These are phyloP conservation scores for Ichthyophonus hoferi DNA, from an alignment of 208 protist species.

Conservation along the genomic window DNA sequence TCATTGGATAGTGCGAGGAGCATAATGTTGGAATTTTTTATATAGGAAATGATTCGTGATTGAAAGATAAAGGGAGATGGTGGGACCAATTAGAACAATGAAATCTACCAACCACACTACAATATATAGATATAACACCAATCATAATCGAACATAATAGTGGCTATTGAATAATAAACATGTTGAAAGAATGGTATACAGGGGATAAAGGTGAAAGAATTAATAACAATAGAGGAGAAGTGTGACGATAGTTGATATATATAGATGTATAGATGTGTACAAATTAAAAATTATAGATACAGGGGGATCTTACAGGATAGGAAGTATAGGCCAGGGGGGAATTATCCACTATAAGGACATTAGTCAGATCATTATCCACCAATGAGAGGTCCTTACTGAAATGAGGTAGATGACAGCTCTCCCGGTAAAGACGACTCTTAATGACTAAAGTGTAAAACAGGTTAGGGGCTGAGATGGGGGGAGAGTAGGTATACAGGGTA, in stretches of 20 bases:
- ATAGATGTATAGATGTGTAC: not conserved
- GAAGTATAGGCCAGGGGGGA: slow-evolving; percentile 56
- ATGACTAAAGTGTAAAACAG: slow-evolving; percentile 2
- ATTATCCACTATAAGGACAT: slow-evolving; percentile 66
- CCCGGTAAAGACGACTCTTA: slow-evolving; percentile 22
- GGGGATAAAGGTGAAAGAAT: not conserved
- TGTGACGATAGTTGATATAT: not conserved
- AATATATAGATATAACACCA: not conserved
- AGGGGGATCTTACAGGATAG: not conserved
- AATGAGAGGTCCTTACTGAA: slow-evolving; percentile 64
- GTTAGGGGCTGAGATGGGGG: not conserved
- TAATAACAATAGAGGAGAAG: not conserved
- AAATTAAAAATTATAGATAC: not conserved
- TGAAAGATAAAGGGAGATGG: too few relatives aligned
- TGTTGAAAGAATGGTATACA: too few relatives aligned
- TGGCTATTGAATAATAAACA: too few relatives aligned
- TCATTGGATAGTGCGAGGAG: too few relatives aligned
- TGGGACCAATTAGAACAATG: too few relatives aligned
- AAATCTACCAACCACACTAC: too few relatives aligned
- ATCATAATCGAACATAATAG: not conserved
- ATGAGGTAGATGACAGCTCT: slow-evolving; percentile 47
- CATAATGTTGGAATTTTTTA: too few relatives aligned
- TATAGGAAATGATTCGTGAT: too few relatives aligned
- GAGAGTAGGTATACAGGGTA: not conserved
- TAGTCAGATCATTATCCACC: slow-evolving; percentile 55